Percentiles rank a stretch among this genome's conserved stretches.
These are phyloP conservation scores for Lobosporangium transversale DNA, from an alignment of 192 early-diverging fungal genomes.

Conservation along the genomic window DNA sequence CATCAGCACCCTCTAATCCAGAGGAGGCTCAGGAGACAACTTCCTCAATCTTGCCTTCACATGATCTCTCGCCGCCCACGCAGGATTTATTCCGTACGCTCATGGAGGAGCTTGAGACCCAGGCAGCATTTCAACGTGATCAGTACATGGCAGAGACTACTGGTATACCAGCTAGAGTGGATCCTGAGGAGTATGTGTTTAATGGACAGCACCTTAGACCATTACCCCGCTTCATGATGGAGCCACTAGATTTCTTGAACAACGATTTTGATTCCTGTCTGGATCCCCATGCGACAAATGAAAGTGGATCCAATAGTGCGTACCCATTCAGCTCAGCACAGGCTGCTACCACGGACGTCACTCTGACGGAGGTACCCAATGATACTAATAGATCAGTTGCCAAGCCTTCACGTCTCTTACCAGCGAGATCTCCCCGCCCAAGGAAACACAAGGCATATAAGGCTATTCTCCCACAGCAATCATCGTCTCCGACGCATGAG, in stretches of 20 bases:
- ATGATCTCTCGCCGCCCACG: conserved; percentile 10
- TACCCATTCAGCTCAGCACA: conserved; percentile 23
- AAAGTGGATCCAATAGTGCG: neutral
- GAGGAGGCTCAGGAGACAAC: neutral
- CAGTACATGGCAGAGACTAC: conserved; percentile 29
- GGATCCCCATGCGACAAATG: neutral
- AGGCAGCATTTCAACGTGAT: conserved; percentile 43
- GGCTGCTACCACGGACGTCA: neutral
- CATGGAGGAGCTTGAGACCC: conserved; percentile 42
- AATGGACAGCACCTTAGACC: conserved; percentile 45
- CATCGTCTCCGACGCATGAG: neutral
- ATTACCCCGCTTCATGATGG: conserved; percentile 39
- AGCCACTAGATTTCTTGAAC: conserved; percentile 31
- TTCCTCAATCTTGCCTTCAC: neutral
- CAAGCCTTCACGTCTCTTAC: neutral
- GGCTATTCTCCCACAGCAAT: neutral
- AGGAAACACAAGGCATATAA: neutral
- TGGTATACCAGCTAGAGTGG: conserved; percentile 11
- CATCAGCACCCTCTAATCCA: neutral
- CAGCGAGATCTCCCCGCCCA: too few species aligned
- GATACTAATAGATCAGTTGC: neutral
- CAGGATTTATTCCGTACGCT: conserved; percentile 27
- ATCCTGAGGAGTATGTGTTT: conserved; percentile 40
- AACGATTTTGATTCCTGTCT: conserved; percentile 21
- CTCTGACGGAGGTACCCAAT: neutral